phyloP scores from a whole-genome alignment of 2,329 filamentous ascomycete species.

The Hymenoscyphus scutula region DNA sequence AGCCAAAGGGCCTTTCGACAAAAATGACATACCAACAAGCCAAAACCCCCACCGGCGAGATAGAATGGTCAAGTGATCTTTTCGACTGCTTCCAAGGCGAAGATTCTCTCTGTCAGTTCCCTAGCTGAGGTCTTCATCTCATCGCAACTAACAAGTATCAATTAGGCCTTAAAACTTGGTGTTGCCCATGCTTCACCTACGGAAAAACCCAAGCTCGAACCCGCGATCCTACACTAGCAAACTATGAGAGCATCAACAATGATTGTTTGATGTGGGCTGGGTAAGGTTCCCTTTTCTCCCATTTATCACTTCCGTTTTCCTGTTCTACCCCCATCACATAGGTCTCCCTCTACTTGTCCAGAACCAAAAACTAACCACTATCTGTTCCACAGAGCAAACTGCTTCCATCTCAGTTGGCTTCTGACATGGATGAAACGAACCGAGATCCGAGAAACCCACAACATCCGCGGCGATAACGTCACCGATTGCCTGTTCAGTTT shows the following conservation, averaged over 20 bases:
- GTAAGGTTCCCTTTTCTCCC: slow-evolving; percentile 16
- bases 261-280: slow-evolving; percentile 26
- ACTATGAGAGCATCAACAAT: slow-evolving; percentile 28
- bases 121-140: background rate
- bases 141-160: background rate
- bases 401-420: slow-evolving; percentile 8
- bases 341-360: too few species aligned
- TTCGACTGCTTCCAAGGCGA: slow-evolving; percentile 27
- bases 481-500: slow-evolving; percentile 39
- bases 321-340: background rate
- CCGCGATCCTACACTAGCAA: slow-evolving; percentile 27
- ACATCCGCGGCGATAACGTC: slow-evolving; percentile 37
- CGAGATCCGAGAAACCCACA: slow-evolving; percentile 25
- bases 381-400: slow-evolving; percentile 1
- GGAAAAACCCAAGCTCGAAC: slow-evolving; percentile 29
- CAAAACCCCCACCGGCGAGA: slow-evolving; percentile 17
- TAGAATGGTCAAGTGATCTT: slow-evolving; percentile 24
- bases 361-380: background rate
- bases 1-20: slow-evolving; percentile 6
- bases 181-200: slow-evolving; percentile 33
- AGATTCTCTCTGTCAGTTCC: slow-evolving; percentile 25
- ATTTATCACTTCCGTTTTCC: background rate
- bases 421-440: slow-evolving; percentile 27
- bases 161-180: slow-evolving; percentile 28
- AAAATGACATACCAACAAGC: slow-evolving; percentile 11